Evolutionary conservation across 371 early-diverging fungal genomes (phyloP).

Genomic region (Fennellomyces sp.): DNA sequence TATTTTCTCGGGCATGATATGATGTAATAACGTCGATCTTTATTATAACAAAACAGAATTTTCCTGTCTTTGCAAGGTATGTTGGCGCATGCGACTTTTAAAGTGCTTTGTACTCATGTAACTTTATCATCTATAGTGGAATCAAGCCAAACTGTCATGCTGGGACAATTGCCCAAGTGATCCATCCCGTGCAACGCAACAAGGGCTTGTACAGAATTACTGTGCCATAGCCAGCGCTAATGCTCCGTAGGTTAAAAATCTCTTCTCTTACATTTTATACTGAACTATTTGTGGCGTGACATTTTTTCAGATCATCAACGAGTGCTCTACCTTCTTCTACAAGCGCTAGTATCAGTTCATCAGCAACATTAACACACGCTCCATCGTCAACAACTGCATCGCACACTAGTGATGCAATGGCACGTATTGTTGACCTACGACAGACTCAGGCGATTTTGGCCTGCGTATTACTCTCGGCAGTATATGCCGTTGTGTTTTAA

Average conservation of each 20-base stretch:
- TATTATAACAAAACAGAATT: too few relatives aligned
- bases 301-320: not conserved
- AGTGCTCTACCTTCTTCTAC: not conserved
- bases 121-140: slow-evolving; percentile 6
- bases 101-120: not conserved
- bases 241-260: not conserved
- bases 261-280: not conserved
- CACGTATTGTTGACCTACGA: too few relatives aligned
- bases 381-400: not conserved
- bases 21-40: too few relatives aligned
- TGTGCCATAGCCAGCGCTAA: slow-evolving; percentile 2
- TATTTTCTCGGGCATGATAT: not conserved
- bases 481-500: too few relatives aligned
- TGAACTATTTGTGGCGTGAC: not conserved
- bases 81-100: too few relatives aligned
- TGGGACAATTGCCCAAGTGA: slow-evolving; percentile 15
- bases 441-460: too few relatives aligned
- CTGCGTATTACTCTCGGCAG: too few relatives aligned
- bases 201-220: not conserved
- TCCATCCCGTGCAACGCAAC: not conserved
- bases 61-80: slow-evolving; percentile 10
- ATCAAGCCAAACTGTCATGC: slow-evolving; percentile 4
- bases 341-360: not conserved
- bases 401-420: not conserved
- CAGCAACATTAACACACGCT: not conserved